Evolutionary conservation across 495 filamentous ascomycete species (phyloP), one percentile per base, ranked within the genome.

Genomic region (Penicillium parvum): DNA sequence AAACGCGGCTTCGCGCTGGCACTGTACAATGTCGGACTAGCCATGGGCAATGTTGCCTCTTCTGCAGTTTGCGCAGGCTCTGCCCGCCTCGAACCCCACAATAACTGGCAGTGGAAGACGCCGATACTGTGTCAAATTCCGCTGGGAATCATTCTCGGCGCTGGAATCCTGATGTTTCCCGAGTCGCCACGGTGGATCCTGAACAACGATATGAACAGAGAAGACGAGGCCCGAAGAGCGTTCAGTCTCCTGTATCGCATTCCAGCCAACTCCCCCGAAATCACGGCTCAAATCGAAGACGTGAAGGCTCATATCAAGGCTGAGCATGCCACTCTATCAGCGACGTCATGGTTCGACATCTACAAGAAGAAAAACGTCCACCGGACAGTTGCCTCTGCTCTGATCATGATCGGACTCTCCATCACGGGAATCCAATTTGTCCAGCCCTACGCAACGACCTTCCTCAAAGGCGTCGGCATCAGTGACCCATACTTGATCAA

Each of bases 141-240:
- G 0, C 4, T 63, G 7, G 57, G 54, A 0, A 27, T 63, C 9
- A 18, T 61, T 11, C 50, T 63, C 0, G 60, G 54, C 10, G 54
- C 49, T 8, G 53, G 57, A 0, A 55, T 63, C 15, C 25, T 61
- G 28, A 61, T 53, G 57, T 58, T 63, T 8, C 60, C 60, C 2
- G 60, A 63, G 36, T 63, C 60, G 0, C 60, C 60, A 5, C 58
- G 60, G 6, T 63, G 60, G 60, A 45, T 61, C 7, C 27, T 63
- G 17, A 50, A 38, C 14, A 39, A 54, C 19, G 38, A 45, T 2
- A 30, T 47, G 5, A 40, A 39, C 2, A 37, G 33, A 32, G 57
- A 61, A 45, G 52, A 53, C 2, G 54, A 52, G 10, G 60, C 60
- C 3, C 45, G 54, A 11, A 25, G 32, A 9, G 57, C 60, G 1